Percentiles rank a stretch among this genome's conserved stretches.
Evolutionary conservation across 2,329 filamentous ascomycete species (phyloP).

Genomic region (Alternaria triticimaculans): DNA sequence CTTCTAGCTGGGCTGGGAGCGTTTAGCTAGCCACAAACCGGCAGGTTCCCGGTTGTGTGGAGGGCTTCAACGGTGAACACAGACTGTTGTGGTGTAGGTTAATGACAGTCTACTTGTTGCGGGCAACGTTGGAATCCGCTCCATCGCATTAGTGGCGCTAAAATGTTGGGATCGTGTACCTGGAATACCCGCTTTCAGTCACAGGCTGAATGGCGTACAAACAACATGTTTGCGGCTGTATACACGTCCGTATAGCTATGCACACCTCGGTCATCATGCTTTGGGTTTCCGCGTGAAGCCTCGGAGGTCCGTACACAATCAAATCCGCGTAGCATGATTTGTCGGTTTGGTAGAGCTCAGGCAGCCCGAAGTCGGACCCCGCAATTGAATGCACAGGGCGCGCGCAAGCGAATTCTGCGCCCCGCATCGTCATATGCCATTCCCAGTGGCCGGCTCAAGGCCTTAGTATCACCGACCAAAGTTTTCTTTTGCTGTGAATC

Average conservation of each 20-base stretch:
- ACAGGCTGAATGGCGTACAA: conserved; percentile 1
- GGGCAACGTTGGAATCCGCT: background rate
- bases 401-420: conserved; percentile 17
- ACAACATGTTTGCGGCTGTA: background rate
- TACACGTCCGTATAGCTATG: background rate
- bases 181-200: conserved; percentile 13
- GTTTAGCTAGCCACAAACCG: conserved; percentile 1
- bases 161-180: conserved; percentile 7
- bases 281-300: background rate
- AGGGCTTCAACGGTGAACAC: background rate
- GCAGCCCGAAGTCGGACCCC: conserved; percentile 20
- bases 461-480: conserved; percentile 19
- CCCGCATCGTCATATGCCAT: conserved; percentile 26
- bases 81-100: background rate
- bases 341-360: background rate
- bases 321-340: background rate
- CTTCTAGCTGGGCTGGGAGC: conserved; percentile 22
- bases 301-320: background rate
- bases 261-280: background rate
- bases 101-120: background rate
- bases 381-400: conserved; percentile 13
- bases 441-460: conserved; percentile 4
- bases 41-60: conserved; percentile 9
- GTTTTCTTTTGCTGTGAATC: conserved; percentile 25
- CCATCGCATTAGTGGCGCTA: conserved; percentile 1